Percentiles rank a stretch among this genome's conserved stretches.
These are phyloP conservation scores for Phaeosphaeriaceae sp. DNA, from an alignment of 2,329 filamentous ascomycete species.

Conservation along the genomic window DNA sequence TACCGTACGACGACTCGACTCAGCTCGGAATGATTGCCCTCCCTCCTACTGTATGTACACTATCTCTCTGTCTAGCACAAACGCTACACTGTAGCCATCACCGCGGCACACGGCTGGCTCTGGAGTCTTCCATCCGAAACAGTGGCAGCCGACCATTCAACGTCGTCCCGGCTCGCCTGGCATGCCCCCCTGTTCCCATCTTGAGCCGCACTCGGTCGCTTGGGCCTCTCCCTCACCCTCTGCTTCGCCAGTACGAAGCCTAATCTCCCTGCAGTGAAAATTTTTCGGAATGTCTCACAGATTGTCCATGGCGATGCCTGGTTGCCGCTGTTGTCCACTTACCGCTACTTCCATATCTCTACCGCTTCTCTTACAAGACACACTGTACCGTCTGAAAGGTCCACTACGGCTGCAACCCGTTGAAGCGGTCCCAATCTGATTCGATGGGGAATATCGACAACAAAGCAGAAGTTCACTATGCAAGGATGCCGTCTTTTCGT, in stretches of 20 bases:
- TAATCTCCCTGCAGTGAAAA: conserved; percentile 47
- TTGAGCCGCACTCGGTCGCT: conserved; percentile 46
- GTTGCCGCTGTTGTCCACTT: conserved; percentile 35
- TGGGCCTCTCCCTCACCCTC: conserved; percentile 35
- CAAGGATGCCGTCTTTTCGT: conserved; percentile 42
- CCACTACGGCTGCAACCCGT: conserved; percentile 40
- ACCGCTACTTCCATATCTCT: conserved; percentile 42
- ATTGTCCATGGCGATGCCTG: conserved; percentile 29
- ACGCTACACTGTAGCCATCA: conserved; percentile 28
- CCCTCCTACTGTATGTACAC: conserved; percentile 1
- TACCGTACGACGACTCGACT: conserved; percentile 6
- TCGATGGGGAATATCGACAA: conserved; percentile 39
- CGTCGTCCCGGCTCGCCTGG: conserved; percentile 36
- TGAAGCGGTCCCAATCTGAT: conserved; percentile 34
- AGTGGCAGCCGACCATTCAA: conserved; percentile 37
- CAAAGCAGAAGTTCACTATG: conserved; percentile 35
- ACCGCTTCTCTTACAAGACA: conserved; percentile 21
- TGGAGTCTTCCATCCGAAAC: conserved; percentile 30
- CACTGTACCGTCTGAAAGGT: conserved; percentile 25
- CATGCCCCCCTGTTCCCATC: conserved; percentile 31
- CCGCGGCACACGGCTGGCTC: conserved; percentile 34
- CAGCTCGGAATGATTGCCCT: conserved; percentile 23
- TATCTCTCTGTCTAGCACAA: conserved; percentile 19
- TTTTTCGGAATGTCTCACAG: conserved; percentile 42
- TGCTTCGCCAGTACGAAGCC: conserved; percentile 29